Conservation (phyloP, 176 grass and related monocot species). For the Aegilops longissima region DNA sequence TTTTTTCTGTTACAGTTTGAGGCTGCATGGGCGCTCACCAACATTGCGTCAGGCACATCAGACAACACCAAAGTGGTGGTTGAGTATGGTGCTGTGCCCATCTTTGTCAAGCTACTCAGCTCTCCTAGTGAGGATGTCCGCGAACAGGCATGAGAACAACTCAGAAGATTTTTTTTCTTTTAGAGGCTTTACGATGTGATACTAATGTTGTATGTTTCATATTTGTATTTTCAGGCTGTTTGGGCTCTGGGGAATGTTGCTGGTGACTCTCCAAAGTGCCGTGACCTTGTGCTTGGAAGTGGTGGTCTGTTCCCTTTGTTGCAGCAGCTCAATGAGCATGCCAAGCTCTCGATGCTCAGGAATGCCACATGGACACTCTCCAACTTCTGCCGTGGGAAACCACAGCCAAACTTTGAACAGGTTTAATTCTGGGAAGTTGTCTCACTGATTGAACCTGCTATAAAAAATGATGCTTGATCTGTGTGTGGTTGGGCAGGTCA, state of each 20-base stretch:
- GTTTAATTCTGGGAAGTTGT: conserved; percentile 36
- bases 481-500: conserved; percentile 48
- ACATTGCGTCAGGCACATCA: conserved; percentile 92
- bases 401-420: conserved; percentile 87
- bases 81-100: conserved; percentile 77
- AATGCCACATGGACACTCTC: conserved; percentile 97
- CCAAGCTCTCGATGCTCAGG: conserved; percentile 93
- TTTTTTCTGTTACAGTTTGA: conserved; percentile 68
- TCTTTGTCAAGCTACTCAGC: conserved; percentile 83
- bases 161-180: background rate
- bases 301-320: conserved; percentile 70
- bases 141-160: conserved; percentile 51
- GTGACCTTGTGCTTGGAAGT: conserved; percentile 75
- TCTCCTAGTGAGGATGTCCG: conserved; percentile 86
- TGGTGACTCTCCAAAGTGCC: conserved; percentile 86
- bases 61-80: conserved; percentile 92
- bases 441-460: background rate
- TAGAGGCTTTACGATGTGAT: background rate
- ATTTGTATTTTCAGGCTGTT: conserved; percentile 59
- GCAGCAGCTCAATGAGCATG: conserved; percentile 84
- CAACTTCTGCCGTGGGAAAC: conserved; percentile 93
- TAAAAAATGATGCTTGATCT: conserved; percentile 13
- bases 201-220: background rate
- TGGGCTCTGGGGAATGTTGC: conserved; percentile 98
- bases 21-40: conserved; percentile 93